Evolutionary conservation across 1,284 basidiomycete species (phyloP).

Genomic region (Leccinum angustisporum): DNA sequence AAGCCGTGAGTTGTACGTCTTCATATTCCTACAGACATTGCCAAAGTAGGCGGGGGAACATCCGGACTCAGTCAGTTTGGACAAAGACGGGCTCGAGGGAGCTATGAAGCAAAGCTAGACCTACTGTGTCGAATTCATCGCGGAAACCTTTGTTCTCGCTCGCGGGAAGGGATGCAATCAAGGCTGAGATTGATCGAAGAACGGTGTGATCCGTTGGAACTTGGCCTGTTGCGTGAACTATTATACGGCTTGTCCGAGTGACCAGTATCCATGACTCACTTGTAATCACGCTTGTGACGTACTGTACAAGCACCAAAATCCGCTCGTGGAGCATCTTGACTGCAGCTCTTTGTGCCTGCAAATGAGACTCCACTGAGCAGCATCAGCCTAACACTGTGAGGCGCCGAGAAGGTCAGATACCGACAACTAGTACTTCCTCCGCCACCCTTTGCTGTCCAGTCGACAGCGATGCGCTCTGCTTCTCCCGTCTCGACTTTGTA

Average conservation of each 20-base stretch:
- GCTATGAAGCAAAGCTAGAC: conserved; percentile 23
- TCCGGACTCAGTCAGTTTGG: not conserved
- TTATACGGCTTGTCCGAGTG: conserved; percentile 1
- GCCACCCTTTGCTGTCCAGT: conserved; percentile 91
- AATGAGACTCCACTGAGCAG: conserved; percentile 77
- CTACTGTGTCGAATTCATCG: conserved; percentile 82
- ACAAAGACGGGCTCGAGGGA: not conserved
- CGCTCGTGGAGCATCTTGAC: conserved; percentile 95
- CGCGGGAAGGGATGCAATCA: conserved; percentile 85
- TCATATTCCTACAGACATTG: conserved; percentile 76
- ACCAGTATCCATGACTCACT: conserved; percentile 46
- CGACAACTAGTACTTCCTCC: conserved; percentile 77
- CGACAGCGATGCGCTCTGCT: conserved; percentile 96
- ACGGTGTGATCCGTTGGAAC: conserved; percentile 74
- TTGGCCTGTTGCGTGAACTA: conserved; percentile 45
- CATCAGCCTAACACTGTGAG: conserved; percentile 2
- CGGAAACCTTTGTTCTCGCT: conserved; percentile 78
- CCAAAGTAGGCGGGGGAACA: not conserved
- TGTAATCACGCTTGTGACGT: conserved; percentile 73
- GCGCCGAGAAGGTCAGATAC: conserved; percentile 30
- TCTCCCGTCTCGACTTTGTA: conserved; percentile 96
- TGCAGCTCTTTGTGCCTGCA: conserved; percentile 91
- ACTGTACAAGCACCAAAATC: conserved; percentile 79
- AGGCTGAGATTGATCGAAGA: conserved; percentile 81
- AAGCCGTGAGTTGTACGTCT: conserved; percentile 90